Evolutionary conservation across 2,329 filamentous ascomycete genomes (phyloP).

Genomic region (Cladosporium sp.): DNA sequence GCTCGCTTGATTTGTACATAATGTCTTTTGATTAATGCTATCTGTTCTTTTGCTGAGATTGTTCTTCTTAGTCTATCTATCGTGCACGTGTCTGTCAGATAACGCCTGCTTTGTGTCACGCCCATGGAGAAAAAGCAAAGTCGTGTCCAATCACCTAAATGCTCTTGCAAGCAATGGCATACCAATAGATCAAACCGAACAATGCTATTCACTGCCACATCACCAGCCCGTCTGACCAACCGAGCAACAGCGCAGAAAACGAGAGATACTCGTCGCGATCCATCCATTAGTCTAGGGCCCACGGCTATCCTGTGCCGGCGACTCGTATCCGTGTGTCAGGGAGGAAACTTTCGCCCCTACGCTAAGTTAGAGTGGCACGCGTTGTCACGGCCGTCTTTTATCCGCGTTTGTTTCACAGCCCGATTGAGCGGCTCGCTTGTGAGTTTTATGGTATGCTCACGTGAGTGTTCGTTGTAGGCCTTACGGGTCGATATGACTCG

Average conservation of each 20-base stretch:
- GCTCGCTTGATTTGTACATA: constrained; percentile 32
- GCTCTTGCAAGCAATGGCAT: too few relatives aligned
- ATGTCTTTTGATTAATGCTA: constrained; percentile 33
- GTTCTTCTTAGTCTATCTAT: too few relatives aligned
- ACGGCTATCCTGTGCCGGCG: not conserved
- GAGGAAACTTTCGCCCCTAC: not conserved
- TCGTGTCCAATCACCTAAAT: too few relatives aligned
- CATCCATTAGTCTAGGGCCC: not conserved
- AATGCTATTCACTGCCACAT: not conserved
- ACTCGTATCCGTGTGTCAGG: not conserved
- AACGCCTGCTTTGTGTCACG: too few relatives aligned
- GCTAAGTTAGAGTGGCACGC: not conserved
- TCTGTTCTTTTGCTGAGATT: too few relatives aligned
- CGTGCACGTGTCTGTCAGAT: too few relatives aligned
- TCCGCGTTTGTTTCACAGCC: not conserved
- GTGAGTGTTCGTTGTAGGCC: too few relatives aligned
- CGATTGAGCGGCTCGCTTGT: not conserved
- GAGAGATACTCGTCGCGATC: not conserved
- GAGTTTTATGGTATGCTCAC: not conserved
- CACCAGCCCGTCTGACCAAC: not conserved
- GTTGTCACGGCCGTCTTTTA: not conserved
- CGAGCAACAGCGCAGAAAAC: not conserved
- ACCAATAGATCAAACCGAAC: too few relatives aligned
- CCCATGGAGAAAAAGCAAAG: too few relatives aligned
- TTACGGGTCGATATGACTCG: not conserved